Conservation (phyloP, 805 yeast species). For the Candida ovalis region DNA sequence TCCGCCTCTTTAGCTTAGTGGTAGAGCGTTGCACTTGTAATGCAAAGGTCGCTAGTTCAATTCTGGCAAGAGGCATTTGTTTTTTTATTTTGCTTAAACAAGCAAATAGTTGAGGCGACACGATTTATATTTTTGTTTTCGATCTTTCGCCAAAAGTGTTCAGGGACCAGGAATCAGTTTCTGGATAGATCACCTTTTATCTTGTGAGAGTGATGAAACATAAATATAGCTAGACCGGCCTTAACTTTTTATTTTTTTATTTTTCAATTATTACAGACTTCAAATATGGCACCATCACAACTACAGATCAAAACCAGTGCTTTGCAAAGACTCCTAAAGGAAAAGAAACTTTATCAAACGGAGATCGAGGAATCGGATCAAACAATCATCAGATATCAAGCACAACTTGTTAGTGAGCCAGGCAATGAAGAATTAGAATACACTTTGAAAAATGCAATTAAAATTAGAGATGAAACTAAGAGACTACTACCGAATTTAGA, state of each 20-base stretch:
- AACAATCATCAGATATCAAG: constrained; percentile 7
- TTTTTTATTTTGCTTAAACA: constrained; percentile 18
- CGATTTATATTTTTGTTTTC: constrained; percentile 1
- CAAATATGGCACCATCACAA: constrained; percentile 61
- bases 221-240: too few species aligned
- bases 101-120: too few species aligned
- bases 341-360: constrained; percentile 54
- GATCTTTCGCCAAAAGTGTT: too few species aligned
- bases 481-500: constrained; percentile 26
- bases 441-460: constrained; percentile 22
- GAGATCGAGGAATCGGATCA: constrained; percentile 42
- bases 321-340: constrained; percentile 64
- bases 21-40: constrained; percentile 99
- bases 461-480: constrained; percentile 27
- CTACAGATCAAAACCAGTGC: constrained; percentile 72
- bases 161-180: too few species aligned
- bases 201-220: too few species aligned
- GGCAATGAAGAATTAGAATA: constrained; percentile 25
- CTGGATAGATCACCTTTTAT: too few species aligned
- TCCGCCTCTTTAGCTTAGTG: constrained; percentile 96
- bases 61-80: constrained; percentile 81
- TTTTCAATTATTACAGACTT: not conserved
- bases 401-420: constrained; percentile 12
- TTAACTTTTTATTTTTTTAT: too few species aligned
- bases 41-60: constrained; percentile 96